A percentile compares a stretch with the other conserved stretches of the same genome.
These are phyloP conservation scores for Crithidia thermophila DNA, from an alignment of 208 protist genomes.

Conservation along the genomic window DNA sequence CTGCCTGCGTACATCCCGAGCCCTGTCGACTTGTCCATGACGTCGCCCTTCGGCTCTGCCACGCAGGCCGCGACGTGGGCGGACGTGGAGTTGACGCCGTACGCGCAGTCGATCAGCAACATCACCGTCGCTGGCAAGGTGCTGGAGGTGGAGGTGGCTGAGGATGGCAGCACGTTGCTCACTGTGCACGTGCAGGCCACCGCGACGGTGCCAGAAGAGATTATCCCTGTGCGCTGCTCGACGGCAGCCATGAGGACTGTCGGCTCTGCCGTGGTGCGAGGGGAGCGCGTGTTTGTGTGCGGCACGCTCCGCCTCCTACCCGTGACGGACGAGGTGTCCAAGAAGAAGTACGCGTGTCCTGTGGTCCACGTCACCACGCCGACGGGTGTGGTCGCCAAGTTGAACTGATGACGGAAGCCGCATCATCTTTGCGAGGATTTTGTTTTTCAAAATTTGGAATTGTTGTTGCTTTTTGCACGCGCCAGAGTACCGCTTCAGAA, in stretches of 20 bases:
- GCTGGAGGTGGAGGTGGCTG: constrained; percentile 38
- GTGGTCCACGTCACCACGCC: constrained; percentile 59
- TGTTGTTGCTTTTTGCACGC: background rate
- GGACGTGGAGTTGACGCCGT: constrained; percentile 72
- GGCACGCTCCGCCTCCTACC: constrained; percentile 68
- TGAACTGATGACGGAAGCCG: constrained; percentile 11
- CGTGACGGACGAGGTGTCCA: constrained; percentile 47
- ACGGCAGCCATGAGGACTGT: constrained; percentile 15
- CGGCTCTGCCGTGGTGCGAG: constrained; percentile 25
- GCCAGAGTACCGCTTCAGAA: background rate
- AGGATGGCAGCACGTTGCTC: constrained; percentile 43
- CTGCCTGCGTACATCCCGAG: constrained; percentile 89
- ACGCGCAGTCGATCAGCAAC: constrained; percentile 78
- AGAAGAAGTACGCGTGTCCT: constrained; percentile 59
- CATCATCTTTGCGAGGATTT: too few relatives aligned
- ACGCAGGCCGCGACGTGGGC: constrained; percentile 43
- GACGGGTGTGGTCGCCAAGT: constrained; percentile 21
- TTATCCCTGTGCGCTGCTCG: constrained; percentile 63
- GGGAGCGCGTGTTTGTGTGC: constrained; percentile 60
- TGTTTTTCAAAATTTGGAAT: background rate
- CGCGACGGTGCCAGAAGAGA: constrained; percentile 38
- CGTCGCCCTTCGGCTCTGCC: constrained; percentile 68
- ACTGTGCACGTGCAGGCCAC: constrained; percentile 55
- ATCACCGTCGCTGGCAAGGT: constrained; percentile 58
- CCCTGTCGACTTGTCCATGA: constrained; percentile 86